Evolutionary conservation across 2,329 filamentous ascomycete species (phyloP).

Genomic region (Neodidymelliopsis sp.): DNA sequence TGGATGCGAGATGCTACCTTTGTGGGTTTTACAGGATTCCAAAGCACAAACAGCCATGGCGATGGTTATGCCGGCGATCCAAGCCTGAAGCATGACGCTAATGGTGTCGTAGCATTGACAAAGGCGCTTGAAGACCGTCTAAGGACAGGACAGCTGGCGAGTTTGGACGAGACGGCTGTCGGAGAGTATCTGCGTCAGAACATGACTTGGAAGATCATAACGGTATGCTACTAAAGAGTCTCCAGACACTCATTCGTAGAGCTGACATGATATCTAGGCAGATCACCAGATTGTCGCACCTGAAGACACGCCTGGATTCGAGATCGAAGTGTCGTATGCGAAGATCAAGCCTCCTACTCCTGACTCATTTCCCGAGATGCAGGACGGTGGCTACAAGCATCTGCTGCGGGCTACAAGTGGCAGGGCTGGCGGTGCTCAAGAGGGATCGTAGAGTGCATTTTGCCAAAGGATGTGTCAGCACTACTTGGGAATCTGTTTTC

Average conservation of each 20-base stretch:
- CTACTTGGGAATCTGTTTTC: not conserved
- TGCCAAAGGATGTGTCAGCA: not conserved
- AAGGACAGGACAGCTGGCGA: constrained; percentile 41
- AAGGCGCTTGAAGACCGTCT: constrained; percentile 49
- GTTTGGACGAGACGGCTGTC: constrained; percentile 32
- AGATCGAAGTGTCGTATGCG: constrained; percentile 50
- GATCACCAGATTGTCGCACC: constrained; percentile 46
- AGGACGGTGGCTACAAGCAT: constrained; percentile 17
- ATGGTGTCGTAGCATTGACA: constrained; percentile 57
- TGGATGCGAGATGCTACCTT: constrained; percentile 66
- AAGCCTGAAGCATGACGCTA: constrained; percentile 15
- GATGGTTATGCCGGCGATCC: constrained; percentile 8
- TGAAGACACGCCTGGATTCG: constrained; percentile 46
- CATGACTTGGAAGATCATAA: constrained; percentile 35
- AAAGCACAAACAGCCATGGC: constrained; percentile 33
- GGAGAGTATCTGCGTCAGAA: constrained; percentile 29
- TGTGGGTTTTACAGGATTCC: constrained; percentile 66
- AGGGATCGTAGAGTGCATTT: not conserved
- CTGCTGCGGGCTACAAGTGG: constrained; percentile 14
- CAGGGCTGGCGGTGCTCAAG: constrained; percentile 10
- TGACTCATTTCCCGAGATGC: constrained; percentile 22
- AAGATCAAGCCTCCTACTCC: constrained; percentile 47
- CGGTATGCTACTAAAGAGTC: constrained; percentile 23
- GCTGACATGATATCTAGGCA: constrained; percentile 35
- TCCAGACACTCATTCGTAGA: no score